Evolutionary conservation across 768 basidiomycete species (phyloP).

Genomic region (Suillus plorans): DNA sequence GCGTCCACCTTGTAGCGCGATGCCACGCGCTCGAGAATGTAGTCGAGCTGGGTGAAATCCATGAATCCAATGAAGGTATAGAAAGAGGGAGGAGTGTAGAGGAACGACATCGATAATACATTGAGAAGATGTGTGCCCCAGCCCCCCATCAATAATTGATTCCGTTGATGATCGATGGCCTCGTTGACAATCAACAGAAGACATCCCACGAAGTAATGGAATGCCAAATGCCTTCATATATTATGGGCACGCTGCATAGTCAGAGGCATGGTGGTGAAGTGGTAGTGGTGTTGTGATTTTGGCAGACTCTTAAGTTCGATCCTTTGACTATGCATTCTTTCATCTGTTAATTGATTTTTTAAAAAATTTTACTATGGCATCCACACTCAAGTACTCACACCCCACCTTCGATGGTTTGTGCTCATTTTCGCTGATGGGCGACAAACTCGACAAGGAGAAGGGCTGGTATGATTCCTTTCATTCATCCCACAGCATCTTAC

Average conservation of each 20-base stretch:
- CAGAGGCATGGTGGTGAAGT: not conserved
- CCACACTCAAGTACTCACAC: too few relatives aligned
- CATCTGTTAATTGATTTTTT: not conserved
- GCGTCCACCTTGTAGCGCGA: not conserved
- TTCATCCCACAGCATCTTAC: conserved; percentile 13
- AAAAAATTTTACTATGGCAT: too few relatives aligned
- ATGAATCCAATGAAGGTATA: not conserved
- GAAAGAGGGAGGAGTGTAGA: not conserved
- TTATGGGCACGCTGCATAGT: not conserved
- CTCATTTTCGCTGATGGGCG: conserved; percentile 43
- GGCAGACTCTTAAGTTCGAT: not conserved
- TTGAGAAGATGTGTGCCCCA: too few relatives aligned
- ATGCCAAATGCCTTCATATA: not conserved
- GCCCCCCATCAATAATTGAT: not conserved
- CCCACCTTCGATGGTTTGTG: too few relatives aligned
- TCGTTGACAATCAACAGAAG: not conserved
- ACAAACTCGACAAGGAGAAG: conserved; percentile 92
- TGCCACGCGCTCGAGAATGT: not conserved
- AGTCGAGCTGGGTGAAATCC: not conserved
- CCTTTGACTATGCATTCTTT: not conserved
- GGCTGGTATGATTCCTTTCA: conserved; percentile 59
- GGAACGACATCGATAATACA: not conserved
- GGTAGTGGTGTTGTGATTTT: not conserved
- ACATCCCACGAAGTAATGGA: not conserved
- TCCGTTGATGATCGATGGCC: too few relatives aligned